Evolutionary conservation across 2,329 filamentous ascomycete species (phyloP), one percentile per base, ranked within the genome.

Genomic region (Xylariaceae sp.): DNA sequence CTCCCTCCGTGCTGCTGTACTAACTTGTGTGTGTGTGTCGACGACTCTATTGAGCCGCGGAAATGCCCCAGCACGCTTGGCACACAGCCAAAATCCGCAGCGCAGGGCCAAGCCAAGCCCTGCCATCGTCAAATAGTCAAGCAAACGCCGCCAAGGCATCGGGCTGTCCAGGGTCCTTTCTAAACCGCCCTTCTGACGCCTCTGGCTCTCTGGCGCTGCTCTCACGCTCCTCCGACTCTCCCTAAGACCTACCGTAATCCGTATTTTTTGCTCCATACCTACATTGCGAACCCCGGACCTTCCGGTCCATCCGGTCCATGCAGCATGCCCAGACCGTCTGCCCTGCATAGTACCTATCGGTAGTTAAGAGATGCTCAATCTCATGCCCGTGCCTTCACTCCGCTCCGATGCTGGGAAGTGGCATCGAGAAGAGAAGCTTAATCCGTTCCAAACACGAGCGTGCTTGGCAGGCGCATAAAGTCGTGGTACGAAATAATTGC

Each of bases 121-220:
- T 41, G 37, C 30, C 17, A 39, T 51, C 17, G 51, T 39, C 52
- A 18, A 45, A 41, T 41, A 41, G 11, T n/a, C 10, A 11, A 53
- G 41, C 13, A 4, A 7, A 55, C 39, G n/a, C 41, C 34, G 61
- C 58, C 58, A 57, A 61, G 47, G 54, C 45, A 3, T 57, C 48
- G 41, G 41, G 5, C 41, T n/a, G n/a, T n/a, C 41, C 41, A 45
- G 41, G 13, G 41, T 15, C 41, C 10, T 30, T 30, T 30, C 23
- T 30, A 30, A 45, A 45, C 41, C 41, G 41, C 41, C 41, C 41
- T 13, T 45, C n/a, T 45, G 11, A n/a, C 41, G 13, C 41, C 41
- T 45, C 41, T 45, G 41, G 41, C 41, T 13, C 41, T 45, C 37
- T 13, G 37, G 11, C 37, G 5, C 37, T 41, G 37, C 37, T 13